Evolutionary conservation across 2,329 filamentous ascomycete genomes (phyloP), one percentile per base, ranked within the genome.

Genomic region (Teratosphaeria viscida): DNA sequence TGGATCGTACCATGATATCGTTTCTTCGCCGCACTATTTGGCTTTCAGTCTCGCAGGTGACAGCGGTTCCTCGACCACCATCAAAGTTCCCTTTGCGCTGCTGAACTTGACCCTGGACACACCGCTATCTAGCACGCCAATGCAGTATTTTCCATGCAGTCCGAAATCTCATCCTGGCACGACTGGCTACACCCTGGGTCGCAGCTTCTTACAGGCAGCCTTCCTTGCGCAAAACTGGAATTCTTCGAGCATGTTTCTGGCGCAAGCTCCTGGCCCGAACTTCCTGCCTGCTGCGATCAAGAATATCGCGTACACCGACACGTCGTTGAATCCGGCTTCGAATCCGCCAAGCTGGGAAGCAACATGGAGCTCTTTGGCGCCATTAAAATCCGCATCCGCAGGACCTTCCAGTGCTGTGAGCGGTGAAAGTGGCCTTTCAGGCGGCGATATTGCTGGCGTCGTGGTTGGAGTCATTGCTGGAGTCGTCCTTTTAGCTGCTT

Each of bases 201-300:
- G 76, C 19, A 75, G 76, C 0, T 79, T 79, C 61, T 67, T 80
- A 1, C 78, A 80, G 62, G 77, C 78, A 32, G 76, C 78, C 3
- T 80, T 79, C 52, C 59, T 79, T 0, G 76, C 73, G 3, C 73
- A 72, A 6, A 75, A 78, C 61, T 77, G 73, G 72, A 67, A 69
- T 19, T 49, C 62, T 0, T 68, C 69, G 26, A 70, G 64, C 16
- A 71, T 70, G 67, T 77, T 73, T 68, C 66, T 78, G 8, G 76
- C 71, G 5, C 75, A 78, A 58, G 75, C 75, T 4, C 75, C 76
- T 1, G 75, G 75, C 0, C 76, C 76, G 0, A 59, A 59, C 11
- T 35, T 35, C 26, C n/a, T 55, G 23, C 35, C 56, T 27, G 19
- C 32, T 16, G 39, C 19, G 1, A n/a, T 62, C 19, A 60, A 59